Base-by-base conservation (phyloP, 2,329 filamentous ascomycete species). In the Thyridium curvatum region DNA sequence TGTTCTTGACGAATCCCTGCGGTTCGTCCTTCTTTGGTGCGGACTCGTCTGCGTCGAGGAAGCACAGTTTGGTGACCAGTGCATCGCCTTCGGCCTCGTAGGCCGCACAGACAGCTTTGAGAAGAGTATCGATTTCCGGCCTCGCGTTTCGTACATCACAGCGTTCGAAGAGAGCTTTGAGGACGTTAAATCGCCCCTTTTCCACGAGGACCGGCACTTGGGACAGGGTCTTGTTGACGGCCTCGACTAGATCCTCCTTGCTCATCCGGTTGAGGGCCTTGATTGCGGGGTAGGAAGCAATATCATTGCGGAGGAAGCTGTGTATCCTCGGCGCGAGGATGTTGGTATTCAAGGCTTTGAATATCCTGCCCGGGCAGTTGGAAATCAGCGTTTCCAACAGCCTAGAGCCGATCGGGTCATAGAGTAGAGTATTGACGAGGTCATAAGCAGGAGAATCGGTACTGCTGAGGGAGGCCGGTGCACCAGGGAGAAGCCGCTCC, bases 341-440 rank as follows among this genome's bases (percentile, higher is more conserved):
- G 48, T 83, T 81, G 41, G 75, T 79, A 63, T 94, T 91, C 6
- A 98, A 72, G 12, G 79, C 77, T 61, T 95, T 96, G 76, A 97
- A 98, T 28, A 89, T 65, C 62, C 93, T 95, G 32, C 86, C 89
- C 0, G 93, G 89, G 13, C 83, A 79, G 54, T 84, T 75, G 18
- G 81, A 76, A 46, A 96, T 77, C 46, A 98, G 82, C 0, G 83
- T 87, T 64, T 98, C 93, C 16, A 97, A 72, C 2, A 98, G 71
- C 33, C 91, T 83, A 4, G 91, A 96, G 13, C 93, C 93, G 37
- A 97, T 82, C 2, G 84, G 74, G 54, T 97, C 89, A 60, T 96
- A 97, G 18, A 96, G 71, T 55, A 97, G 77, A 40, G 85, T 82
- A 52, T 86, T 89, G 56, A 97, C 75, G 55, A 97, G 95, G 13